phyloP scores from a whole-genome alignment of 495 filamentous ascomycete species.

The Chaetomium fimeti region DNA sequence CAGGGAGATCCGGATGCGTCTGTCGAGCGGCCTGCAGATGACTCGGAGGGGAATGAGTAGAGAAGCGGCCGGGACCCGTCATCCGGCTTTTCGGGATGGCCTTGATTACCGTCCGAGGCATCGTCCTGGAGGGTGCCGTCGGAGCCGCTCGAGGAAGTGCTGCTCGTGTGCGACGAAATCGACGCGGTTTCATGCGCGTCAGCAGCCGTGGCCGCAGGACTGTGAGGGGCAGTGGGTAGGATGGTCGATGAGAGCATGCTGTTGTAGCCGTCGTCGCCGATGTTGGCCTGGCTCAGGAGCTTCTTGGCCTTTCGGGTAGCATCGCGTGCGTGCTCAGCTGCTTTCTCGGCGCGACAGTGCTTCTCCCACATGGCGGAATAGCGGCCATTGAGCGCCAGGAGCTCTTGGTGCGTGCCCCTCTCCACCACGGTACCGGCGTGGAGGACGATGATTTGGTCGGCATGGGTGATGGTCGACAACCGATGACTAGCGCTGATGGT shows the following conservation, averaged over 20 bases:
- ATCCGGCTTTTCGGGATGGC: not conserved
- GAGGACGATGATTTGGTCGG: conserved; percentile 93
- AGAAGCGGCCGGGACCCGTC: conserved; percentile 18
- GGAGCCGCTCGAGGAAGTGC: conserved; percentile 24
- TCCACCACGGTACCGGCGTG: conserved; percentile 81
- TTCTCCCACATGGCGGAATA: conserved; percentile 96
- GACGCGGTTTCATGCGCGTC: conserved; percentile 26
- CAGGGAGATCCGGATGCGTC: conserved; percentile 15
- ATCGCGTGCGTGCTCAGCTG: conserved; percentile 67
- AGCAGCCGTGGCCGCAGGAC: conserved; percentile 12
- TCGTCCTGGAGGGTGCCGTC: conserved; percentile 36
- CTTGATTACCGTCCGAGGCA: conserved; percentile 11
- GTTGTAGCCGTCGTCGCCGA: conserved; percentile 36
- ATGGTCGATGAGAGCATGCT: conserved; percentile 38
- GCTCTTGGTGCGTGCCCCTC: conserved; percentile 79
- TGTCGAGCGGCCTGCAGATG: conserved; percentile 19
- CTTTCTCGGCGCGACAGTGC: conserved; percentile 84
- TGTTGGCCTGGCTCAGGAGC: conserved; percentile 49
- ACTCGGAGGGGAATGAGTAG: conserved; percentile 20
- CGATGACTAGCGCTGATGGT: conserved; percentile 59
- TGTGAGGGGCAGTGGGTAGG: conserved; percentile 29
- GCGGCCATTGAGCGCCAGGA: conserved; percentile 71
- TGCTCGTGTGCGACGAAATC: conserved; percentile 24
- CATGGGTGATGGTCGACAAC: conserved; percentile 88
- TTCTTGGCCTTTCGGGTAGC: conserved; percentile 57